phyloP scores from a whole-genome alignment of 768 basidiomycete species.

The Mycena galopus region DNA sequence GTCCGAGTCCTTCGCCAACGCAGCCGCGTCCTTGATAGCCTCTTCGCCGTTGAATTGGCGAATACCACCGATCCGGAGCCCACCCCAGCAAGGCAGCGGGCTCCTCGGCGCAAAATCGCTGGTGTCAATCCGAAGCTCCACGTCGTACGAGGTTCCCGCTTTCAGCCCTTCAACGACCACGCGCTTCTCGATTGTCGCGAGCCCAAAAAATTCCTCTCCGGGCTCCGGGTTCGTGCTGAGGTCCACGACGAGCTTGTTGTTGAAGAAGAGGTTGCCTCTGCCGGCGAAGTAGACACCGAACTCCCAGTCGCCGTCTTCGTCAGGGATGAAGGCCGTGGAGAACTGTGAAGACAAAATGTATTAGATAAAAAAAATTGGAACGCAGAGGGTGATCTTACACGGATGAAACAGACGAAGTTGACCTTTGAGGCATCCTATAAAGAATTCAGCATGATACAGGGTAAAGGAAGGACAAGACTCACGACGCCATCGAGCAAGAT shows the following conservation, averaged over 20 bases:
- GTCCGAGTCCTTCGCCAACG: slow-evolving; percentile 55
- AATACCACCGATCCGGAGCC: slow-evolving; percentile 53
- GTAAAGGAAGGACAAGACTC: slow-evolving; percentile 31
- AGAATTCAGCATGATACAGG: neutral
- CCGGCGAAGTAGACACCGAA: slow-evolving; percentile 62
- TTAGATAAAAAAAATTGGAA: neutral
- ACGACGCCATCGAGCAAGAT: slow-evolving; percentile 60
- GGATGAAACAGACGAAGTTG: slow-evolving; percentile 55
- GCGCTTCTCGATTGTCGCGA: slow-evolving; percentile 57
- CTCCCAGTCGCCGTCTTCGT: slow-evolving; percentile 66
- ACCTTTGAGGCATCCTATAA: slow-evolving; percentile 55
- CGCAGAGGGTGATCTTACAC: slow-evolving; percentile 45
- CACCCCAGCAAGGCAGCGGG: slow-evolving; percentile 56
- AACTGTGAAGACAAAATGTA: slow-evolving; percentile 45
- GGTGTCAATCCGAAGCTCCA: slow-evolving; percentile 55
- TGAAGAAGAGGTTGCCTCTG: slow-evolving; percentile 64
- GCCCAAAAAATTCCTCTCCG: slow-evolving; percentile 58
- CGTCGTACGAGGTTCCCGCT: slow-evolving; percentile 55
- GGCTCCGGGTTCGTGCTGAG: slow-evolving; percentile 54
- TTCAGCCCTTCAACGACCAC: slow-evolving; percentile 53
- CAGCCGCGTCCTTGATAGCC: slow-evolving; percentile 56
- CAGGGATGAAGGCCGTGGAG: slow-evolving; percentile 59
- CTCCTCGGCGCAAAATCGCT: slow-evolving; percentile 50
- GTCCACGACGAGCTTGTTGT: slow-evolving; percentile 61
- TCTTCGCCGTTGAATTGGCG: slow-evolving; percentile 50